Percentiles rank a stretch among this genome's conserved stretches.
phyloP scores from a whole-genome alignment of 2,329 filamentous ascomycete genomes.

The Phialophora expanda region DNA sequence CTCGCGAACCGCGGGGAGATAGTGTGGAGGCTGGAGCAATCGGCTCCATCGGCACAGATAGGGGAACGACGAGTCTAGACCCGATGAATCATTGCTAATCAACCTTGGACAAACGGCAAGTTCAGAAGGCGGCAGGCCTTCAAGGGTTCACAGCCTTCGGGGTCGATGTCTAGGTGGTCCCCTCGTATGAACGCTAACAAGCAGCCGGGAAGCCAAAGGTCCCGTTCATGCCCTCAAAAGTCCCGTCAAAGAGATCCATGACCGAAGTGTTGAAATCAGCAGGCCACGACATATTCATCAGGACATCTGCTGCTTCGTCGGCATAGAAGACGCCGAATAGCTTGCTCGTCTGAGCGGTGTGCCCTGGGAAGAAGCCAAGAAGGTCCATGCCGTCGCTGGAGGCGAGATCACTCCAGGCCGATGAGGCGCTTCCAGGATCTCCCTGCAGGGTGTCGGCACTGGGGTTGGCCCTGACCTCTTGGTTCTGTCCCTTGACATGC shows the following conservation, averaged over 20 bases:
- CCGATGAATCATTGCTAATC: not conserved
- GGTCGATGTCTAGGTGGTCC: not conserved
- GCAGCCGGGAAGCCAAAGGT: not conserved
- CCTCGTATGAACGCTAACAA: not conserved
- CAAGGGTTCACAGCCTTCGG: not conserved
- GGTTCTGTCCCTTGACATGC: constrained; percentile 1
- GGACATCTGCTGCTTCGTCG: not conserved
- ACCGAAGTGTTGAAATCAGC: not conserved
- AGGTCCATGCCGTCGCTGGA: constrained; percentile 42
- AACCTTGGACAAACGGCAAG: not conserved
- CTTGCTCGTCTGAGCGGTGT: constrained; percentile 42
- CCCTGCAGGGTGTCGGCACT: not conserved
- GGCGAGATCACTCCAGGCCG: constrained; percentile 1
- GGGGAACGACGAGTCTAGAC: not conserved
- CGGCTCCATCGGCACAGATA: not conserved
- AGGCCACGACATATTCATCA: not conserved
- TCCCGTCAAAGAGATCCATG: not conserved
- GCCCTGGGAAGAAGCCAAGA: constrained; percentile 47
- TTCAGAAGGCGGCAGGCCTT: not conserved
- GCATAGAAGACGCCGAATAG: constrained; percentile 4
- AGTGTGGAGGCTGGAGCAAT: not conserved
- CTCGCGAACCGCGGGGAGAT: not conserved
- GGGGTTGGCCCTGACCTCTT: not conserved
- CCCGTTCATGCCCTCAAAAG: not conserved
- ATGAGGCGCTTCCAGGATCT: not conserved